Percentiles rank a stretch among this genome's conserved stretches.
These are phyloP conservation scores for Solanum stenotomum DNA, from an alignment of 257 asterid species.

Conservation along the genomic window DNA sequence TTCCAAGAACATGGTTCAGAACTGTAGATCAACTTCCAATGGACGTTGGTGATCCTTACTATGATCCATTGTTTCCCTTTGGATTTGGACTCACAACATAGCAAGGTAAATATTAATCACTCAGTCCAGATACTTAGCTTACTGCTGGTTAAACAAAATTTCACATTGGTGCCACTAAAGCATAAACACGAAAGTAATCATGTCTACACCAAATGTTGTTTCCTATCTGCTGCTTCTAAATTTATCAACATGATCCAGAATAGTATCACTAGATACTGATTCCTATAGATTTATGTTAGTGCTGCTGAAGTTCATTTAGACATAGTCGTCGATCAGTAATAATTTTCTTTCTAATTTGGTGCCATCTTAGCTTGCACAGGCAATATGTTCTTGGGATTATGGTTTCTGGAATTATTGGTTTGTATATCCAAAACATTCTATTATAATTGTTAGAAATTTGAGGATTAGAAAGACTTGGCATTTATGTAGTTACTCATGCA, in stretches of 20 bases:
- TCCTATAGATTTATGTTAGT: neutral
- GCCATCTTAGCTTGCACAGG: neutral
- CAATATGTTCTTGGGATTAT: slow-evolving; percentile 19
- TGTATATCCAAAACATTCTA: too few species aligned
- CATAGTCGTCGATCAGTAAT: neutral
- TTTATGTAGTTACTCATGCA: too few species aligned
- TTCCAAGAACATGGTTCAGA: slow-evolving; percentile 69
- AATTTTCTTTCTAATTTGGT: neutral
- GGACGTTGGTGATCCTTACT: slow-evolving; percentile 59
- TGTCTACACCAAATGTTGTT: neutral
- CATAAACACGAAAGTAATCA: neutral
- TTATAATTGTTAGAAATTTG: too few species aligned
- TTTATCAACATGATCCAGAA: neutral
- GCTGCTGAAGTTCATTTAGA: neutral
- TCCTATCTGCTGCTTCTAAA: neutral
- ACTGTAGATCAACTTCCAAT: slow-evolving; percentile 74
- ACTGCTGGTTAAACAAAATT: too few species aligned
- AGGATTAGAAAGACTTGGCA: too few species aligned
- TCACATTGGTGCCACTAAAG: neutral
- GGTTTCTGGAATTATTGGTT: too few species aligned
- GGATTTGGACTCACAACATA: slow-evolving; percentile 56
- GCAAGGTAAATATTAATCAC: slow-evolving; percentile 32
- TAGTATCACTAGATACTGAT: neutral
- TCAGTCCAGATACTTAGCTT: neutral
- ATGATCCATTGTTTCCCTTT: slow-evolving; percentile 65